Evolutionary conservation across 2,329 filamentous ascomycete species (phyloP), one percentile per base, ranked within the genome.

Genomic region (Stachybotrys chartarum): DNA sequence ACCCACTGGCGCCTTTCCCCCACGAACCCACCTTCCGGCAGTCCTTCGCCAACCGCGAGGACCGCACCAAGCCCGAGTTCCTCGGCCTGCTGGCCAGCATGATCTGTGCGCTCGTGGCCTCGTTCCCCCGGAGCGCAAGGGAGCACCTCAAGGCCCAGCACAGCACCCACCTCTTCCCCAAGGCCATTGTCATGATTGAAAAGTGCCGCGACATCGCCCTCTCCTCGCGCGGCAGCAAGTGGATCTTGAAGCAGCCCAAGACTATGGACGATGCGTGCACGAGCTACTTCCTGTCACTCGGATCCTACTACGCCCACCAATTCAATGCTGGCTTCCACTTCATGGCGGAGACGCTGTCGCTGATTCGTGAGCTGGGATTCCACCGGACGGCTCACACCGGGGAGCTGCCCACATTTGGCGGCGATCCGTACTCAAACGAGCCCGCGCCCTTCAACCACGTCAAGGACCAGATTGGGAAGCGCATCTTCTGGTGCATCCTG

Each of bases 401-500:
- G 42, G 73, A 71, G 46, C 63, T 68, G 54, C 71, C 66, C 10
- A 72, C 63, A 1, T 76, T 76, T 64, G 74, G 73, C 17, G 69
- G 69, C 45, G 72, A 75, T 55, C 60, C 66, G 6, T 71, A 65
- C 55, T 72, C 70, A 6, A 66, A 67, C 1, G 72, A 76, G 8
- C 70, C 71, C 6, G 71, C 75, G 48, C 73, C 78, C 0, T 82
- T 88, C 57, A 86, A 90, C 62, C 85, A 87, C 51, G 81, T 91
- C 53, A 85, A 86, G 64, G 83, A 86, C 63, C 86, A 91, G 69
- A 81, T 89, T 50, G 84, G 87, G 50, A 87, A 88, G 67, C 82
- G 88, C 59, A 85, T 96, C 46, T 96, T 95, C 68, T 96, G 91
- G 86, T 86, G 89, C 24, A 79, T 91, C 61, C 84, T 94, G 58